These are phyloP conservation scores for Neophaeococcomyces aloes DNA, from an alignment of 2,329 filamentous ascomycete genomes.

Conservation along the genomic window DNA sequence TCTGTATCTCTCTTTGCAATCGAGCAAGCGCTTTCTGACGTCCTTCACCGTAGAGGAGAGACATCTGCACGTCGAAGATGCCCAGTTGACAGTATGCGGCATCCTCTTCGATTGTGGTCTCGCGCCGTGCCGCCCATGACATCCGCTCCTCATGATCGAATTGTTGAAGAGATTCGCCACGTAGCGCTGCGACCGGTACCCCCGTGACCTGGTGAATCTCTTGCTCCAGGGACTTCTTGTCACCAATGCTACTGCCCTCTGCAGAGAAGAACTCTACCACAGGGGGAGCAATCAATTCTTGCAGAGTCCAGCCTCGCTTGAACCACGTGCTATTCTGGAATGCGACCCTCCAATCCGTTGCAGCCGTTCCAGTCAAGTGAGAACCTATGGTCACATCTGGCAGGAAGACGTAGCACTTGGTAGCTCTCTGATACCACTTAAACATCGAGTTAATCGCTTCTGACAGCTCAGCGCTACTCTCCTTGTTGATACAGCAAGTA, in stretches of 20 bases:
- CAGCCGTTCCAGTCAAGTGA: not conserved
- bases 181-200: constrained; percentile 8
- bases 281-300: constrained; percentile 13
- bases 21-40: constrained; percentile 21
- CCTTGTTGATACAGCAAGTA: constrained; percentile 23
- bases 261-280: constrained; percentile 12
- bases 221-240: constrained; percentile 11
- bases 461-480: constrained; percentile 19
- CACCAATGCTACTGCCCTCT: constrained; percentile 10
- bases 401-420: constrained; percentile 19
- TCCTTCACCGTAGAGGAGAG: constrained; percentile 25
- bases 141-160: constrained; percentile 12
- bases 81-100: constrained; percentile 23
- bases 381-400: constrained; percentile 10
- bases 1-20: constrained; percentile 15
- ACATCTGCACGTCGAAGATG: constrained; percentile 23
- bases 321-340: constrained; percentile 1
- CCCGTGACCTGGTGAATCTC: constrained; percentile 11
- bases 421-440: constrained; percentile 19
- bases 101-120: constrained; percentile 23
- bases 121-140: constrained; percentile 14
- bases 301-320: constrained; percentile 3
- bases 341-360: not conserved
- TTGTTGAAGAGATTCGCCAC: constrained; percentile 4
- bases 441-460: constrained; percentile 21